These are phyloP conservation scores for Pyrenophora teres DNA, from an alignment of 2,329 filamentous ascomycete species.

Conservation along the genomic window DNA sequence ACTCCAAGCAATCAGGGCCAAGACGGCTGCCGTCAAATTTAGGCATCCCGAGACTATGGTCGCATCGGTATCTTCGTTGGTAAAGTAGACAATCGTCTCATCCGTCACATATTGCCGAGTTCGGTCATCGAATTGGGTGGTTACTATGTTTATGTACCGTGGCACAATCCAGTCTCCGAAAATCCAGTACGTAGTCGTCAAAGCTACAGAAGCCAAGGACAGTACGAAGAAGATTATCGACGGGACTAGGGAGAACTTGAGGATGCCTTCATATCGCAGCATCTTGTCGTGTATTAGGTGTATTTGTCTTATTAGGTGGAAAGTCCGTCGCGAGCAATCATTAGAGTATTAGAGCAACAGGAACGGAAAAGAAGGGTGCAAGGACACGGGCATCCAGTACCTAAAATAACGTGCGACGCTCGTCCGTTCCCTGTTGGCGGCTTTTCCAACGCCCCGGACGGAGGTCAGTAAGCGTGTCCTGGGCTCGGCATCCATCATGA, in stretches of 20 bases:
- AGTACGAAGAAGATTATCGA: slow-evolving; percentile 32
- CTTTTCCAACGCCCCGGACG: slow-evolving; percentile 8
- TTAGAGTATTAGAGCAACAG: background rate
- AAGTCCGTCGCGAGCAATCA: slow-evolving; percentile 8
- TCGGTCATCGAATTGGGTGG: slow-evolving; percentile 22
- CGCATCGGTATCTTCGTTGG: slow-evolving; percentile 28
- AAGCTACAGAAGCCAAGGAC: slow-evolving; percentile 34
- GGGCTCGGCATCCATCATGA: slow-evolving; percentile 16
- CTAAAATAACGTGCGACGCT: slow-evolving; percentile 20
- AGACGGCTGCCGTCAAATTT: slow-evolving; percentile 28
- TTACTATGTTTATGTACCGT: slow-evolving; percentile 24
- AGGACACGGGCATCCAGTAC: slow-evolving; percentile 18
- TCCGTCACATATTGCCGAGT: slow-evolving; percentile 24
- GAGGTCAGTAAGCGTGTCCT: slow-evolving; percentile 15
- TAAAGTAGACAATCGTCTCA: slow-evolving; percentile 36
- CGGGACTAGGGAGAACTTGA: slow-evolving; percentile 30
- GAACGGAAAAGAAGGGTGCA: slow-evolving; percentile 8
- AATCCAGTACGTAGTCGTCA: slow-evolving; percentile 40
- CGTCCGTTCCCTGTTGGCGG: slow-evolving; percentile 14
- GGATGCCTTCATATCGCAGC: slow-evolving; percentile 28
- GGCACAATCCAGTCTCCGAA: slow-evolving; percentile 35
- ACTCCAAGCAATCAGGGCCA: slow-evolving; percentile 32
- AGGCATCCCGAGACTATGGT: slow-evolving; percentile 36
- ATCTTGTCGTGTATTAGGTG: slow-evolving; percentile 2
- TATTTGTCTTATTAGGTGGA: slow-evolving; percentile 4